Base-by-base conservation (phyloP, 768 basidiomycete genomes). In the Cystobasidium onofrii region DNA sequence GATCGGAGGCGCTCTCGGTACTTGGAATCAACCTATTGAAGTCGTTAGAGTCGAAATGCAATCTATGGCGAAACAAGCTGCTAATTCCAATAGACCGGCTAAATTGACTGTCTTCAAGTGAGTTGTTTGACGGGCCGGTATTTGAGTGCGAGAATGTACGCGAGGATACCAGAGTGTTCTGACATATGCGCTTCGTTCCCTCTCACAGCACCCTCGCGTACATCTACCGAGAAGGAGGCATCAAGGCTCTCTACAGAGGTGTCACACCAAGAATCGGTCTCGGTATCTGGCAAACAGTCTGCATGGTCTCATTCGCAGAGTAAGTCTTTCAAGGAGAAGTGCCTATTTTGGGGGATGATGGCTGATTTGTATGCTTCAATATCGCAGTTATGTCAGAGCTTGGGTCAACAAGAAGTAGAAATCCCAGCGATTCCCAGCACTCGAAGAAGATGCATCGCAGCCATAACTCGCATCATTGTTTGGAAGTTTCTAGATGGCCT, bases 11-110 rank as follows among this genome's bases (percentile, higher is more conserved):
- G 94, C 96, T 54, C 83, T 98, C 75, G 95, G 92, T 15, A 96
- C 93, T 65, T 99, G 96, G 96, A 99, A 99, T 82, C 96, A 98
- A 81, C 95, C 93, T 46, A 96, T 97, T 75, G 94, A 97, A 83
- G 95, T 97, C 77, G 86, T 98, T 76, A 91, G 95, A 72, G 92
- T 98, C 36, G 94, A 96, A 91, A 98, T 99, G 96, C 96, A 99
- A 87, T 95, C 92, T 63, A 97, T 98, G 90, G 88, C 91, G 29
- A 98, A 98, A 82, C 83, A 83, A n/a, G 80, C 81, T 41, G 86
- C 86, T 78, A 60, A 60, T 29, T 27, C 33, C 6, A 91, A 91
- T 80, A 88, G 93, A 60, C 93, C 94, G 0, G 90, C 87, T 52
- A 98, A 94, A 82, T 85, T 91, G 66, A 98, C 93, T 1, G 91